Evolutionary conservation across 1,139 yeast genomes (phyloP), one percentile per base, ranked within the genome.

Genomic region (Citeromyces hawaiiensis): DNA sequence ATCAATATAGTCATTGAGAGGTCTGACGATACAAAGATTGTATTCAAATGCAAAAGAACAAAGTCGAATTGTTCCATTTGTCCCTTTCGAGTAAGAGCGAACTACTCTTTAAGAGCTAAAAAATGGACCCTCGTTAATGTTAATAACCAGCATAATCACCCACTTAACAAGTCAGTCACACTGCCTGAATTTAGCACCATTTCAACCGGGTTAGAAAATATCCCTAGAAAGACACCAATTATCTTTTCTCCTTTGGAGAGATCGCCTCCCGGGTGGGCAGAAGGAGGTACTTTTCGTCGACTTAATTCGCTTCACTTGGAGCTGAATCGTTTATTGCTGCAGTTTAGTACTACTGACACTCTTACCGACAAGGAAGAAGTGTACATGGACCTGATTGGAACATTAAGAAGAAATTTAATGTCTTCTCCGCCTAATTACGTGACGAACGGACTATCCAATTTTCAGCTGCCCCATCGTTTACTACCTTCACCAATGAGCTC

Each of bases 21-120:
- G 40, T 76, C 83, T 1, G 91, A 80, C 53, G 68, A 70, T 33
- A 61, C 72, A 37, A 80, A 80, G 55, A 77, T 79, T 34, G 78
- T 80, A 14, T 80, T 80, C 60, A 74, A 76, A 50, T 80, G 91
- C 53, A 79, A 76, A 52, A 55, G 66, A 53, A 45, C 42, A 35
- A 43, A 47, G 15, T 19, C 29, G 8, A 19, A 21, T 13, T 17
- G 23, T 4, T 23, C 34, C n/a, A 17, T 25, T 23, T 80, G 91
- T 52, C 86, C 87, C 1, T 80, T 80, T 52, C 66, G 83, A 53
- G 65, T 80, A 27, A 60, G 88, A 46, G 86, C 86, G 2, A 78
- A 81, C 45, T 77, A 63, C 48, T 73, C 82, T 1, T 55, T 72
- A 16, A 63, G 77, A 45, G 63, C 70, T 37, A 63, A 67, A 46